A percentile compares a stretch with the other conserved stretches of the same genome.
Evolutionary conservation across 306 rosid genomes (phyloP).

Genomic region (Vicia villosa): DNA sequence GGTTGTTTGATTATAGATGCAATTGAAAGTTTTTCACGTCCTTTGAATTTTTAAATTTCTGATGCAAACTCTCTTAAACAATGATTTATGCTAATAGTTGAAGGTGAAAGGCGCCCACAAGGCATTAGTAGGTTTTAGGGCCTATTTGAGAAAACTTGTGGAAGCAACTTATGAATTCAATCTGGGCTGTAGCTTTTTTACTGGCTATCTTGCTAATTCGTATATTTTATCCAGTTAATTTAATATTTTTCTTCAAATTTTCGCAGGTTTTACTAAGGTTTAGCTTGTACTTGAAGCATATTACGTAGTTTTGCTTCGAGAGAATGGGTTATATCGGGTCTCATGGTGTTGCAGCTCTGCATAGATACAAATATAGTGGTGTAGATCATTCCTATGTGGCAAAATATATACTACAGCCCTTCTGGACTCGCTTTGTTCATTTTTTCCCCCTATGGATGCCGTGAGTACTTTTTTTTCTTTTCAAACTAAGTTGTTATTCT

Average conservation of each 20-base stretch:
- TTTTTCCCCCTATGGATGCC: conserved; percentile 99
- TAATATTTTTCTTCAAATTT: conserved; percentile 34
- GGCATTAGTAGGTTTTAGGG: not conserved
- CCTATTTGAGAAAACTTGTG: not conserved
- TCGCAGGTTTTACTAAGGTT: conserved; percentile 51
- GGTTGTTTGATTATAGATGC: no score
- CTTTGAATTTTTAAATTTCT: not conserved
- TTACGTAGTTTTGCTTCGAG: conserved; percentile 29
- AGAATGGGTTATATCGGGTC: conserved; percentile 85
- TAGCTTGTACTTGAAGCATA: conserved; percentile 38
- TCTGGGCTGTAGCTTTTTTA: conserved; percentile 13
- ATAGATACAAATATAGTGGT: conserved; percentile 81
- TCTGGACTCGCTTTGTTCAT: conserved; percentile 77
- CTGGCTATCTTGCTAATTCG: conserved; percentile 3
- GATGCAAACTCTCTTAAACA: not conserved
- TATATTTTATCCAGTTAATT: conserved; percentile 23
- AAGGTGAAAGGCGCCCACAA: not conserved
- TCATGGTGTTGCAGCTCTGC: conserved; percentile 84
- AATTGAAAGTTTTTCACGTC: no score
- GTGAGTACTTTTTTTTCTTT: conserved; percentile 58
- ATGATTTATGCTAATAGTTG: not conserved
- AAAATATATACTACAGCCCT: conserved; percentile 92
- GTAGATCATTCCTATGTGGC: conserved; percentile 89
- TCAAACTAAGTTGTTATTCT: not conserved
- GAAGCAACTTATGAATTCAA: not conserved